Base-by-base conservation (phyloP, 2,329 filamentous ascomycete genomes). In the Aspergillus chevalieri region DNA sequence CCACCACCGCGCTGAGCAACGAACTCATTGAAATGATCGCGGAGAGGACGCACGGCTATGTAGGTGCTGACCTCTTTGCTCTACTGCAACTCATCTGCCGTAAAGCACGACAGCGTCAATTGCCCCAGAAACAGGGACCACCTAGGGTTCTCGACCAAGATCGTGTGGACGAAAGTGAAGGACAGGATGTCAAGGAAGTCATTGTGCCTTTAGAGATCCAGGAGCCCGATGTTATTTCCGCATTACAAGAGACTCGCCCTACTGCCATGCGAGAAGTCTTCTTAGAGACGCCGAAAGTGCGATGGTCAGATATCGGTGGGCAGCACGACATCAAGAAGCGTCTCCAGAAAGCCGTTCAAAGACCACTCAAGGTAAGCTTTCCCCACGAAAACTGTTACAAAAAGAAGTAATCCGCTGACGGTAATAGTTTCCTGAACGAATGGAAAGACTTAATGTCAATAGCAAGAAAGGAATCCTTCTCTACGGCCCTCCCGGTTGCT, bases 401-500 rank as follows among this genome's bases (percentile, higher is more conserved):
- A 22, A 38, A 19, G 14, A 47, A 17, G 33, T 51, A 57, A 48
- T 59, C 17, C 19, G 15, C 50, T 41, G 30, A 46, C 7, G 8
- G 9, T 43, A 46, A 15, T 53, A 81, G 68, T 68, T 78, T 49
- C 73, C 77, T 2, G 73, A 78, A 43, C 63, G 74, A 26, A 76
- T 83, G 69, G 67, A 69, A 47, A 65, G 71, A 52, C 68, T 80
- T 14, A 75, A 76, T 46, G 67, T 78, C 21, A 78, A 78, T 28
- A 83, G 85, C 0, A 85, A 85, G 49, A 94, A 92, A 63, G 90
- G 91, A 0, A 81, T 95, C 14, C 78, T 97, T 6, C 79, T 97
- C 2, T 96, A 95, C 66, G 92, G 92, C 0, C 92, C 92, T 0
- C 92, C 92, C 0, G 92, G 92, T 3, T 96, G 92, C 71, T 94